A percentile compares a stretch with the other conserved stretches of the same genome.
These are phyloP conservation scores for Linum lewisii DNA, from an alignment of 345 rosid species.

Conservation along the genomic window DNA sequence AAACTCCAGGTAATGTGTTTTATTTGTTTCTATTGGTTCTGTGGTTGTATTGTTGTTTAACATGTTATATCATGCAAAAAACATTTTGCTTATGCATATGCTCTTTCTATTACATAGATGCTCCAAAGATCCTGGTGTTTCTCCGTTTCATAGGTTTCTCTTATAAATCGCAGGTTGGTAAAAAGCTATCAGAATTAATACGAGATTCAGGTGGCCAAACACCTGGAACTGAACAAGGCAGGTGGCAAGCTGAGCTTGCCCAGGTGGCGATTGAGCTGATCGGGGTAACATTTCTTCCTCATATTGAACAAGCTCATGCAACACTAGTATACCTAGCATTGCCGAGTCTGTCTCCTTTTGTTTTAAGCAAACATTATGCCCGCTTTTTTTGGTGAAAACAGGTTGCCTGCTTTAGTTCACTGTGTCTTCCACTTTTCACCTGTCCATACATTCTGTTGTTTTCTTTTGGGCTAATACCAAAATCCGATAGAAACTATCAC, in stretches of 20 bases:
- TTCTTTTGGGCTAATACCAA: too few species aligned
- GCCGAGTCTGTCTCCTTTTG: too few species aligned
- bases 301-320: too few species aligned
- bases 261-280: slow-evolving; percentile 96
- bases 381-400: too few species aligned
- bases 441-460: too few species aligned
- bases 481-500: too few species aligned
- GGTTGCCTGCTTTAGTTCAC: too few species aligned
- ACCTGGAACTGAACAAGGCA: slow-evolving; percentile 71
- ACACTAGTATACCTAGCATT: too few species aligned
- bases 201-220: slow-evolving; percentile 89
- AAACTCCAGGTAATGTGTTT: slow-evolving; percentile 69
- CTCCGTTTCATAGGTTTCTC: neutral
- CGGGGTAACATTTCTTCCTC: slow-evolving; percentile 57
- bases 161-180: slow-evolving; percentile 64
- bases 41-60: neutral
- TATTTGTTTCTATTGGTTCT: neutral
- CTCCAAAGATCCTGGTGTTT: neutral
- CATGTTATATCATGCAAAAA: neutral
- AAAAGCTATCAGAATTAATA: slow-evolving; percentile 86
- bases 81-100: slow-evolving; percentile 1
- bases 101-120: neutral
- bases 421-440: too few species aligned
- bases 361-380: too few species aligned
- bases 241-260: slow-evolving; percentile 94